Percentiles rank a stretch among this genome's conserved stretches.
phyloP scores from a whole-genome alignment of 2,329 filamentous ascomycete species.

The Rhytidhysteron rufulum region DNA sequence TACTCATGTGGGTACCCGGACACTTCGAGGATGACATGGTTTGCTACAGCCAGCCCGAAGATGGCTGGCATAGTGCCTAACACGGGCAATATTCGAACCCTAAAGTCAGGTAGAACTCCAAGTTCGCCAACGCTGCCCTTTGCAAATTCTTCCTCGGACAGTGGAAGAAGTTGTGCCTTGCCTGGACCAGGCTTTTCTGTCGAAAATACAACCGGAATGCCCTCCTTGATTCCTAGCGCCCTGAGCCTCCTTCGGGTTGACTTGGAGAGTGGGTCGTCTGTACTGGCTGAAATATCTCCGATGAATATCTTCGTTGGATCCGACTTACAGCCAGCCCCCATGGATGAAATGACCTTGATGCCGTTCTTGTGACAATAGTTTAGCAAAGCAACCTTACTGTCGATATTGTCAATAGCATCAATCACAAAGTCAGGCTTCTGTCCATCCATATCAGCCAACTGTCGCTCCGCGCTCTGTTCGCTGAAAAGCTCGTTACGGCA shows the following conservation, averaged over 20 bases:
- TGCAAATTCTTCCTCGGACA: conserved; percentile 80
- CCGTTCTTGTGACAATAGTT: conserved; percentile 78
- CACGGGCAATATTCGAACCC: conserved; percentile 90
- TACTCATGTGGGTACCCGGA: conserved; percentile 83
- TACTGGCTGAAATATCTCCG: conserved; percentile 83
- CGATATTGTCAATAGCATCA: conserved; percentile 97
- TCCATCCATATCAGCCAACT: conserved; percentile 66
- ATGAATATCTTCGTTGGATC: conserved; percentile 79
- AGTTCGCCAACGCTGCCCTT: conserved; percentile 85
- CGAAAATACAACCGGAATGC: conserved; percentile 89
- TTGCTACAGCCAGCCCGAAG: conserved; percentile 87
- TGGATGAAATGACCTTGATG: conserved; percentile 83
- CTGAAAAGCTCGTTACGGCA: conserved; percentile 80
- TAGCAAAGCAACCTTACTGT: conserved; percentile 87
- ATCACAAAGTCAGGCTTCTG: conserved; percentile 81
- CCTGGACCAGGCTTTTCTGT: conserved; percentile 86
- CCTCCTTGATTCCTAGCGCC: conserved; percentile 69
- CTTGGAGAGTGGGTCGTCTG: conserved; percentile 83
- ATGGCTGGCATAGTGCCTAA: conserved; percentile 96
- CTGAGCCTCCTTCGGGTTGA: conserved; percentile 78
- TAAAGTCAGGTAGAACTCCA: conserved; percentile 85
- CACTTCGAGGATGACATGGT: conserved; percentile 84
- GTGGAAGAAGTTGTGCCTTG: conserved; percentile 82
- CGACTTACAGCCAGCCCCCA: conserved; percentile 95
- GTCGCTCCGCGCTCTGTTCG: conserved; percentile 57